Conservation (phyloP, 352 stramenopile species). For the Saprolegnia diclina region DNA sequence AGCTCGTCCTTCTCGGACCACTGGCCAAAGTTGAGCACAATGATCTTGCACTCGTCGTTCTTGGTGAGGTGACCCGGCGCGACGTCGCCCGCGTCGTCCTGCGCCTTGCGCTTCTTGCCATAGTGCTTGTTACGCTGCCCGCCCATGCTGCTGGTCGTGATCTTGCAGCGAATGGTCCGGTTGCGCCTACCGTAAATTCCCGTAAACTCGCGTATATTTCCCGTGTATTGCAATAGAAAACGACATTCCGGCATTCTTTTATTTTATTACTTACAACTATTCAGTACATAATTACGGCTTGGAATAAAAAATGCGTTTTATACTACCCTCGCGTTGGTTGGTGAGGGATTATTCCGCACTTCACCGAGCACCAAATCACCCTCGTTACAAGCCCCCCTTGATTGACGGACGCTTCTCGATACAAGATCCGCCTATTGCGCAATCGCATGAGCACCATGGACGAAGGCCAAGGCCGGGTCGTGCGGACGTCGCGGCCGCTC, state of each 20-base stretch:
- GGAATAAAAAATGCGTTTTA: no score
- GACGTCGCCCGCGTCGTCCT: neutral
- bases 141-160: conserved; percentile 7
- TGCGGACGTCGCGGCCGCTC: neutral
- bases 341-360: no score
- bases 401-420: neutral
- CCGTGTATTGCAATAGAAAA: no score
- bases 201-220: no score
- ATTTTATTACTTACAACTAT: no score
- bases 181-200: no score
- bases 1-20: conserved; percentile 73
- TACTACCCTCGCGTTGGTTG: no score
- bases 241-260: no score
- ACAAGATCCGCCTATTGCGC: neutral
- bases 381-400: no score
- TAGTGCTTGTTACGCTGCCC: neutral
- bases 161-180: neutral
- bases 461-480: neutral
- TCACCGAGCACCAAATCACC: no score
- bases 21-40: conserved; percentile 86
- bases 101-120: conserved; percentile 5
- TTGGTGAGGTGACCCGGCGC: conserved; percentile 28
- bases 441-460: neutral
- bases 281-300: no score
- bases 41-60: conserved; percentile 68